Conservation (phyloP, 2,329 filamentous ascomycete genomes). For the Scopulariopsis brevicaulis region DNA sequence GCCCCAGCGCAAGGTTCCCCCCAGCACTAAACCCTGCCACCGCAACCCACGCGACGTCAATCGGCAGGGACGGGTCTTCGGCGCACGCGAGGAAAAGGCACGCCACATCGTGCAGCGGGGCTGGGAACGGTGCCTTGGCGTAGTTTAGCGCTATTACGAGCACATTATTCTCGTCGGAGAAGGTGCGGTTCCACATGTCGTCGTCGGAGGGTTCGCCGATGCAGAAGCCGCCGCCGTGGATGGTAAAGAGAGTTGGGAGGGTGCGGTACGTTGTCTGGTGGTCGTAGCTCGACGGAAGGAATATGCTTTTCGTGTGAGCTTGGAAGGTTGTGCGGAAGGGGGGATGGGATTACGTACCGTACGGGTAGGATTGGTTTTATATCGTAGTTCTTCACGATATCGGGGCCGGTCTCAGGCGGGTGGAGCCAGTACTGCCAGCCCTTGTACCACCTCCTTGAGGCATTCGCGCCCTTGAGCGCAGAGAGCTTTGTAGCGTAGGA, state of each 20-base stretch:
- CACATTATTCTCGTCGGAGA: slow-evolving; percentile 24
- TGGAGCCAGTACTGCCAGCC: slow-evolving; percentile 2
- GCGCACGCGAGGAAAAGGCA: slow-evolving; percentile 28
- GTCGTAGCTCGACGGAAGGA: slow-evolving; percentile 24
- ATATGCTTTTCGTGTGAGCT: slow-evolving; percentile 16
- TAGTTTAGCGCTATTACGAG: slow-evolving; percentile 38
- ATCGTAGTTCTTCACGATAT: slow-evolving; percentile 7
- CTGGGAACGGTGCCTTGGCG: slow-evolving; percentile 36
- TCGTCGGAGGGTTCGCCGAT: slow-evolving; percentile 29
- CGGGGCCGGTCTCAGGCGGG: background rate
- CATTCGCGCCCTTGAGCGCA: background rate
- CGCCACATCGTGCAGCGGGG: slow-evolving; percentile 29
- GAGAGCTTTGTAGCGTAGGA: slow-evolving; percentile 10
- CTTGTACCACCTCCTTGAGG: background rate
- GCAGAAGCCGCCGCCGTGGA: slow-evolving; percentile 40
- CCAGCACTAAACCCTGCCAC: slow-evolving; percentile 39
- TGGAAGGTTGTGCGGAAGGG: background rate
- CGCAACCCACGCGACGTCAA: slow-evolving; percentile 27
- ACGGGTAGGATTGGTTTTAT: slow-evolving; percentile 3
- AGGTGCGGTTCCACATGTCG: slow-evolving; percentile 32
- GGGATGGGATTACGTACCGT: slow-evolving; percentile 4
- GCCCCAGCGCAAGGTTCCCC: slow-evolving; percentile 32
- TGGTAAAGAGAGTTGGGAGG: slow-evolving; percentile 32
- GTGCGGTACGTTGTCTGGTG: slow-evolving; percentile 11
- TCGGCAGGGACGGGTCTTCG: slow-evolving; percentile 28